These are phyloP conservation scores for Entomortierella beljakovae DNA, from an alignment of 192 early-diverging fungal genomes.

Conservation along the genomic window DNA sequence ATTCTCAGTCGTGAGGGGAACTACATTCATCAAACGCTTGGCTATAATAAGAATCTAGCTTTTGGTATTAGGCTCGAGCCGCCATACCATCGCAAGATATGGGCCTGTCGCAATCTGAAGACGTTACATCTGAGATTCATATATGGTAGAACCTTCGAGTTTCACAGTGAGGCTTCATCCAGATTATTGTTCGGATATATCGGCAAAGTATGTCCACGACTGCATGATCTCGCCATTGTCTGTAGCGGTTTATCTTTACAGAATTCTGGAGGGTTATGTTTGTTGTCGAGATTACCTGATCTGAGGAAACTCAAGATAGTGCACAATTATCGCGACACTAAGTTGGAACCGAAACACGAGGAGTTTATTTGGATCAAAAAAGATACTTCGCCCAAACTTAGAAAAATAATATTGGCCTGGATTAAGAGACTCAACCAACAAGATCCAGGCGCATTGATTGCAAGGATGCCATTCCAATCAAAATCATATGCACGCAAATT, in stretches of 20 bases:
- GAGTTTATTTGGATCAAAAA: no score
- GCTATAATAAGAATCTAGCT: no score
- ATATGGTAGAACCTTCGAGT: neutral
- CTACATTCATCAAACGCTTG: no score
- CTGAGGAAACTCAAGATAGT: neutral
- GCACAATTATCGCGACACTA: no score
- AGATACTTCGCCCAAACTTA: no score
- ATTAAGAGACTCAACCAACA: no score
- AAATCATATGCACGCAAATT: neutral
- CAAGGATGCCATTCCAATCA: no score
- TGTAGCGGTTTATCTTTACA: neutral
- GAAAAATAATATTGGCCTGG: no score
- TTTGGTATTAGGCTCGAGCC: no score
- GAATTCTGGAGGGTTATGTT: neutral
- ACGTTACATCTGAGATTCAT: neutral
- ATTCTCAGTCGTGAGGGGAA: no score
- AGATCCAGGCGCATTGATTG: neutral
- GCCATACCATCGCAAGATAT: neutral
- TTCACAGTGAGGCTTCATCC: neutral
- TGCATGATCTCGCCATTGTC: neutral
- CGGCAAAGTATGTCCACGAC: conserved; percentile 2
- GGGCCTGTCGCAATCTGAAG: neutral
- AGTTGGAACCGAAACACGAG: neutral
- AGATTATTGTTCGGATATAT: conserved; percentile 1
- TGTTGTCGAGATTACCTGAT: neutral